phyloP scores from a whole-genome alignment of 495 filamentous ascomycete species.

The Penicillium alfredii region DNA sequence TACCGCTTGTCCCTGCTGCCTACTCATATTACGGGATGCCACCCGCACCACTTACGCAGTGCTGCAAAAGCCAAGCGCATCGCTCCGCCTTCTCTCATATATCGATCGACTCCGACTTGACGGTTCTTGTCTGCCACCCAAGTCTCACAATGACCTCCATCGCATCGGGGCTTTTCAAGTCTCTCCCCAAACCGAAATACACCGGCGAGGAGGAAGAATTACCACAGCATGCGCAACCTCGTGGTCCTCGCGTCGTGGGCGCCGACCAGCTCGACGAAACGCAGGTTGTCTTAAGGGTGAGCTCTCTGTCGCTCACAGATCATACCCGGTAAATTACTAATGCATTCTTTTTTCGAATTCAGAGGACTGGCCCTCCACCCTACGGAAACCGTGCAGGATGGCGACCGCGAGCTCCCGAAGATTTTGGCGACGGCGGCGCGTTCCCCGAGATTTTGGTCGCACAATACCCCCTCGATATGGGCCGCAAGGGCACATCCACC shows the following conservation, averaged over 20 bases:
- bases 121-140: conserved; percentile 10
- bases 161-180: conserved; percentile 69
- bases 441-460: conserved; percentile 93
- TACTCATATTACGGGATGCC: conserved; percentile 14
- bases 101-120: conserved; percentile 13
- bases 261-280: conserved; percentile 71
- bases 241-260: conserved; percentile 73
- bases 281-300: conserved; percentile 78
- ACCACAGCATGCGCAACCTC: conserved; percentile 63
- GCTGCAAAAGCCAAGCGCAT: conserved; percentile 21
- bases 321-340: conserved; percentile 1
- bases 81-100: conserved; percentile 7
- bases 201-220: conserved; percentile 78
- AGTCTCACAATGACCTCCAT: conserved; percentile 57
- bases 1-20: too few relatives aligned
- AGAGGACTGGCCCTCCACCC: conserved; percentile 80
- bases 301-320: conserved; percentile 13
- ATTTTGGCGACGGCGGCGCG: conserved; percentile 93
- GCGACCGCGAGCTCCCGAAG: conserved; percentile 78
- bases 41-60: conserved; percentile 16
- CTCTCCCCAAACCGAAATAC: conserved; percentile 86
- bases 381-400: conserved; percentile 81
- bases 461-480: conserved; percentile 95
- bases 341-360: conserved; percentile 3
- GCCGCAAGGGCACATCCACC: conserved; percentile 61